Percentiles rank a stretch among this genome's conserved stretches.
phyloP scores from a whole-genome alignment of 192 early-diverging fungal genomes.

The Linnemannia zychae region DNA sequence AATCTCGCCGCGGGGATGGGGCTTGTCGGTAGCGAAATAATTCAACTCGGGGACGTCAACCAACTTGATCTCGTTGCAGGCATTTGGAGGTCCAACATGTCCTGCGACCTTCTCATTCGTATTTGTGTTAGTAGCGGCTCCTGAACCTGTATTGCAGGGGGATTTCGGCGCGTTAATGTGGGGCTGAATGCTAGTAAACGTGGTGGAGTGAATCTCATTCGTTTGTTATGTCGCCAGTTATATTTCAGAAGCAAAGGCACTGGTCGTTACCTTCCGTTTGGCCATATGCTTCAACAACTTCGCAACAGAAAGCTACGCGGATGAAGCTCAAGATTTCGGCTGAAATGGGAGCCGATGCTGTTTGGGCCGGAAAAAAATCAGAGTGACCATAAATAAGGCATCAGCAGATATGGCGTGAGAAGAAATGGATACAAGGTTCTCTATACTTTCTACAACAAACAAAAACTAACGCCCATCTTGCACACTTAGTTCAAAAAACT shows the following conservation, averaged over 20 bases:
- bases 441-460: neutral
- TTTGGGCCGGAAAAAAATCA: neutral
- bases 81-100: conserved; percentile 80
- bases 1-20: conserved; percentile 90
- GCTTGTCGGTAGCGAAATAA: conserved; percentile 82
- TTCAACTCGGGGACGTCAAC: conserved; percentile 91
- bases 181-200: no score
- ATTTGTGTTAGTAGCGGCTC: conserved; percentile 65
- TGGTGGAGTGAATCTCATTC: no score
- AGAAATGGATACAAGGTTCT: neutral
- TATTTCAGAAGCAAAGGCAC: no score
- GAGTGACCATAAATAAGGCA: neutral
- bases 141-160: conserved; percentile 30
- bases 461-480: neutral
- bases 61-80: conserved; percentile 86
- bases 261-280: conserved; percentile 80
- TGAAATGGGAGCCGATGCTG: conserved; percentile 85
- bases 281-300: conserved; percentile 91
- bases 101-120: conserved; percentile 77
- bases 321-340: conserved; percentile 86
- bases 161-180: no score
- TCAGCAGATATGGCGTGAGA: neutral
- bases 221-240: no score
- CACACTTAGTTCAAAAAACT: no score
- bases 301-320: conserved; percentile 82